Evolutionary conservation across 495 filamentous ascomycete genomes (phyloP), one percentile per base, ranked within the genome.

Genomic region (Hypoxylon rickii): DNA sequence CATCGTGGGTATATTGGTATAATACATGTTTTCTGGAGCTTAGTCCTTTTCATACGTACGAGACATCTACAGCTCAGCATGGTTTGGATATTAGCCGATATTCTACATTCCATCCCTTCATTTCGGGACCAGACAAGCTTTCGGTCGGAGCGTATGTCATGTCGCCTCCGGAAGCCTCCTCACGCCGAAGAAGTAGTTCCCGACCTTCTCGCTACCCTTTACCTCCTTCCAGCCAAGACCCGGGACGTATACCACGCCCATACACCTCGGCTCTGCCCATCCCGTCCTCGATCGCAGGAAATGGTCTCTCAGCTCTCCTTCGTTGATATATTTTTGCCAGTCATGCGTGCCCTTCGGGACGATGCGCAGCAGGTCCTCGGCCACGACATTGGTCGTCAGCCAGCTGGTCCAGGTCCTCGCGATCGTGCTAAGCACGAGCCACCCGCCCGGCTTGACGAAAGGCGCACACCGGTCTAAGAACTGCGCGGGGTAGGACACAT

Each of bases 141-240:
- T 34, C 21, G 41, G 15, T 32, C 7, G 11, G 15, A 10, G 21
- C 16, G 32, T 19, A n/a, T 8, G 19, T 43, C 26, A 48, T 34
- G 13, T 38, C 34, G 53, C 54, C 12, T 62, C 41, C 2, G 44
- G 21, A 18, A 65, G 33, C 29, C 50, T 95, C 71, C 86, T 84
- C 22, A 95, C 83, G 32, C 83, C 94, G 73, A 96, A 95, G 72
- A 98, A 97, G 71, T 98, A 98, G 73, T 98, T 98, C 26, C 94
- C 94, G 72, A 89, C 83, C 67, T 82, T 85, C 77, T 98, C 94
- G 43, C 89, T 87, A 7, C 89, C 89, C 12, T 52, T 65, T 2
- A 96, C 88, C 73, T 90, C 85, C 76, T 78, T 93, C 94, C 94
- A 98, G 36, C 94, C 94, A 31, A 94, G 43, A 1, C 90, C 92